These are phyloP conservation scores for Fraxinus nigra DNA, from an alignment of 305 asterid species.

Conservation along the genomic window DNA sequence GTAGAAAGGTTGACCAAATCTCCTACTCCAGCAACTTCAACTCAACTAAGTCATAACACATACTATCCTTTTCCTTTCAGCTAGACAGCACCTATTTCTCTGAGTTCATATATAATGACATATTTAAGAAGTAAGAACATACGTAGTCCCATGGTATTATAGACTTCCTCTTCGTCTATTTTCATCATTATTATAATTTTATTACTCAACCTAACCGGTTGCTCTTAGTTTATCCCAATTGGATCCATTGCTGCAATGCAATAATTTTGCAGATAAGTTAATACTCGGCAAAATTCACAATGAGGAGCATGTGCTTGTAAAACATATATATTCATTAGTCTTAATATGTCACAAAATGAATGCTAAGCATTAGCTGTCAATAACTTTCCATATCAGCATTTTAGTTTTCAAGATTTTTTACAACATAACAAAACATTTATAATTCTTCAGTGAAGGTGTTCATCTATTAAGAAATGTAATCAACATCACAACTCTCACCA, in stretches of 20 bases:
- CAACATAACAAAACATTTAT: background rate
- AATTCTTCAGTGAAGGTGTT: conserved; percentile 14
- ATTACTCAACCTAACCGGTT: background rate
- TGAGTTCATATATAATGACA: background rate
- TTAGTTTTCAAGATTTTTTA: conserved; percentile 13
- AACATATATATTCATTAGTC: background rate
- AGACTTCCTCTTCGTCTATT: background rate
- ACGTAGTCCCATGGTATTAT: background rate
- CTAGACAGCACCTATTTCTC: background rate
- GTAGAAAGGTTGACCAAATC: background rate
- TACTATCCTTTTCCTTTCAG: background rate
- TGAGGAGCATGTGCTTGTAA: background rate
- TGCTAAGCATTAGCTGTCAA: background rate
- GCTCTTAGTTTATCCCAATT: conserved; percentile 2
- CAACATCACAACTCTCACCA: conserved; percentile 52
- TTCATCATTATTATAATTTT: background rate
- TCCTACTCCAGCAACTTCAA: conserved; percentile 1
- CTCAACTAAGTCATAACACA: background rate
- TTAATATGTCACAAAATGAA: background rate
- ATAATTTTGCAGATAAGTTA: conserved; percentile 1
- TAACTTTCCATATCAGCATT: conserved; percentile 13
- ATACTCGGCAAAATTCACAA: background rate
- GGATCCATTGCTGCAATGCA: background rate
- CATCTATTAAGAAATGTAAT: conserved; percentile 3
- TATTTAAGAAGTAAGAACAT: background rate